Evolutionary conservation across 768 basidiomycete genomes (phyloP).

Genomic region (Polyporus arcularius): DNA sequence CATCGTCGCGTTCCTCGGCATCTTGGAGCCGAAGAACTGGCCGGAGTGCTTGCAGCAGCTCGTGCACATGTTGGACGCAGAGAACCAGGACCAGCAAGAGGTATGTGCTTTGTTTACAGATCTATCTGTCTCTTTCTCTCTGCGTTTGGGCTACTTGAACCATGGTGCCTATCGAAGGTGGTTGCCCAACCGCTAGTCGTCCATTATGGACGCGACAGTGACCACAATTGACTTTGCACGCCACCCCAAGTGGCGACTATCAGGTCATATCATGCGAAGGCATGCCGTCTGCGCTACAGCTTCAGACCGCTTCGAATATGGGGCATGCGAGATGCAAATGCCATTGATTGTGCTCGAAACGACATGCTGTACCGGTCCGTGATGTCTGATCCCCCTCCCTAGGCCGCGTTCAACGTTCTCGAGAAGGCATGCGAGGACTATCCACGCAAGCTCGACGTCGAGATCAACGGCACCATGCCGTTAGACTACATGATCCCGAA

Average conservation of each 20-base stretch:
- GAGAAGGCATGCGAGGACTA: constrained; percentile 98
- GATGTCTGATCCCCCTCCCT: constrained; percentile 3
- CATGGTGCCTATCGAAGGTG: too few relatives aligned
- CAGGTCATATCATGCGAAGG: not conserved
- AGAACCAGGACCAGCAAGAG: constrained; percentile 80
- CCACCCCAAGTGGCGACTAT: too few relatives aligned
- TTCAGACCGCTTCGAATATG: too few relatives aligned
- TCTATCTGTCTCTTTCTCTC: too few relatives aligned
- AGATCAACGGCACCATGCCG: constrained; percentile 89
- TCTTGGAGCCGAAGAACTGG: constrained; percentile 91
- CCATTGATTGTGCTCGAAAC: not conserved
- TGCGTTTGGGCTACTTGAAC: too few relatives aligned
- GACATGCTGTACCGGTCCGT: not conserved
- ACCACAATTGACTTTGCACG: too few relatives aligned
- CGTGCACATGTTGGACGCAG: constrained; percentile 74
- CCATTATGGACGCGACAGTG: too few relatives aligned
- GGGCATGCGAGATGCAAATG: not conserved
- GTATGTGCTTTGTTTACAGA: constrained; percentile 45
- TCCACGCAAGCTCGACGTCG: constrained; percentile 91
- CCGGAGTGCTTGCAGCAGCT: constrained; percentile 90
- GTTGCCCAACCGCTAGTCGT: too few relatives aligned
- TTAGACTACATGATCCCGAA: constrained; percentile 97
- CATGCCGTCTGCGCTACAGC: not conserved
- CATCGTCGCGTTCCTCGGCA: constrained; percentile 86
- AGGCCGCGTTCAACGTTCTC: constrained; percentile 93